Conservation (phyloP, 2,329 filamentous ascomycete species). For the Xylariaceae sp. region DNA sequence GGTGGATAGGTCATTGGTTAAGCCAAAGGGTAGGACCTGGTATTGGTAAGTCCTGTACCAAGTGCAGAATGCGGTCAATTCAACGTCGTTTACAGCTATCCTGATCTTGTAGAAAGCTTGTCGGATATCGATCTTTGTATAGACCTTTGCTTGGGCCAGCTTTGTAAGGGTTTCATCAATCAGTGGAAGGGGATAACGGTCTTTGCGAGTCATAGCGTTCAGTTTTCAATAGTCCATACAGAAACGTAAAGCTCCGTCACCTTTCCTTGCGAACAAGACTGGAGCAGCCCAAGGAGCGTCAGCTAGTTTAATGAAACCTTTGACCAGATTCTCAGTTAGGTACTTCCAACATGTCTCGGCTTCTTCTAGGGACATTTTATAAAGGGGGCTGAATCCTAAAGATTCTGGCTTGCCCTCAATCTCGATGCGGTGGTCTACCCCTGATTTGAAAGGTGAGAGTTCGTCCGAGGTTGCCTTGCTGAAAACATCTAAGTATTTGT, state of each 20-base stretch:
- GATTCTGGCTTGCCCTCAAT: neutral
- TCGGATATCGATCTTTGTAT: neutral
- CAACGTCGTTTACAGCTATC: conserved; percentile 22
- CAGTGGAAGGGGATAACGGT: neutral
- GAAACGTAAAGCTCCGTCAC: neutral
- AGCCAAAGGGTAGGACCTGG: no score
- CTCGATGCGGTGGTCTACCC: neutral
- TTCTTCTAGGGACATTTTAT: neutral
- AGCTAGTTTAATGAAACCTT: neutral
- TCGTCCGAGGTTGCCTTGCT: neutral
- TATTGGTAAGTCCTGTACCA: no score
- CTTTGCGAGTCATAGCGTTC: neutral
- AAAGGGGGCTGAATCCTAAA: neutral
- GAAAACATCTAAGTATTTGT: neutral
- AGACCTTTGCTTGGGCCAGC: no score
- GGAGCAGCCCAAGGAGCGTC: neutral
- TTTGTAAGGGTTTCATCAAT: no score
- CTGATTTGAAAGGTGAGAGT: neutral
- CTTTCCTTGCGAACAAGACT: neutral
- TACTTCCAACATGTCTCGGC: neutral
- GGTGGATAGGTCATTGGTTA: conserved; percentile 21
- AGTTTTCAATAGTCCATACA: neutral
- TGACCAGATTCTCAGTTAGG: neutral
- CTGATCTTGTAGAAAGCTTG: conserved; percentile 11
- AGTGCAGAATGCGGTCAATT: conserved; percentile 21